These are phyloP conservation scores for Leavenworthia alabamica DNA, from an alignment of 345 rosid genomes.

Conservation along the genomic window DNA sequence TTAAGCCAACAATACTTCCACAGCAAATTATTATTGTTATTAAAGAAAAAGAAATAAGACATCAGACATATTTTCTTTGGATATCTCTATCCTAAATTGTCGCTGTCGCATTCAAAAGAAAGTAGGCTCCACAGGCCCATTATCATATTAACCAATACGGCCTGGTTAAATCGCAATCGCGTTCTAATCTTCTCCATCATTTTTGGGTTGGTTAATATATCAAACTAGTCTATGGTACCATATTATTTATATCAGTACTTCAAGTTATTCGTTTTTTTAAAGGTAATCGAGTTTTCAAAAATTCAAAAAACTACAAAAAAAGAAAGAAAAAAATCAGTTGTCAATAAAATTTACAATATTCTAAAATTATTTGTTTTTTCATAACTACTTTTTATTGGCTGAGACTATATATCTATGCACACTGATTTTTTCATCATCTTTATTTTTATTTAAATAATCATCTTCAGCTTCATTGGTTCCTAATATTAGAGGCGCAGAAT, in stretches of 20 bases:
- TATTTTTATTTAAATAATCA: background rate
- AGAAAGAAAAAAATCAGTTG: background rate
- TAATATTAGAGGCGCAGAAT: background rate
- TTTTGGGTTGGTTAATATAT: slow-evolving; percentile 17
- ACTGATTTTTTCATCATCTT: background rate
- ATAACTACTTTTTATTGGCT: background rate
- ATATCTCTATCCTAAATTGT: slow-evolving; percentile 6
- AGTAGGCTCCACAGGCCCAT: slow-evolving; percentile 39
- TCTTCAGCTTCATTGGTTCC: slow-evolving; percentile 15
- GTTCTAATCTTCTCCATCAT: slow-evolving; percentile 5
- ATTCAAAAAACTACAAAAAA: background rate
- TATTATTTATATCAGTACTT: background rate
- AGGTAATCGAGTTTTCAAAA: background rate
- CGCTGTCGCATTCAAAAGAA: slow-evolving; percentile 25
- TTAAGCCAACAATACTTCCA: no score
- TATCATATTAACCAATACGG: slow-evolving; percentile 31
- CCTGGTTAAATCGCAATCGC: slow-evolving; percentile 10
- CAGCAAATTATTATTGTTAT: no score
- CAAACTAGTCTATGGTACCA: no score
- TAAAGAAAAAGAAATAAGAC: background rate
- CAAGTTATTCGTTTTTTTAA: background rate
- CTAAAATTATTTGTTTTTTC: background rate
- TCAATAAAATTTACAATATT: background rate
- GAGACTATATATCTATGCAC: background rate
- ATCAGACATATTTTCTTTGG: slow-evolving; percentile 29